phyloP scores from a whole-genome alignment of 2,329 filamentous ascomycete genomes.

The Scorias spongiosa region DNA sequence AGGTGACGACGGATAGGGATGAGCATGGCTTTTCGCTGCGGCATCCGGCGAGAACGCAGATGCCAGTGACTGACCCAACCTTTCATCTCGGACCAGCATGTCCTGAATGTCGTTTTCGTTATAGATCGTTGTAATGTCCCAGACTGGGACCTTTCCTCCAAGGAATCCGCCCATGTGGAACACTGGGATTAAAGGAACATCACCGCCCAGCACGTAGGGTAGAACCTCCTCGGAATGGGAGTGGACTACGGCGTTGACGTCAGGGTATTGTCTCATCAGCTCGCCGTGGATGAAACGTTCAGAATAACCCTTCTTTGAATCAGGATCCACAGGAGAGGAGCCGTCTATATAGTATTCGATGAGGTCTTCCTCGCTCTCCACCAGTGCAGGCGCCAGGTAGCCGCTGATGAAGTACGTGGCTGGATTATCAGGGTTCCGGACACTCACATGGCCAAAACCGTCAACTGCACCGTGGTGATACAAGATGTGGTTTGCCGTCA shows the following conservation, averaged over 20 bases:
- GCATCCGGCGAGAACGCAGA: constrained; percentile 5
- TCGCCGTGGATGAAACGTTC: constrained; percentile 35
- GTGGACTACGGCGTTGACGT: constrained; percentile 29
- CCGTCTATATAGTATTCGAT: constrained; percentile 32
- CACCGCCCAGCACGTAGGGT: constrained; percentile 27
- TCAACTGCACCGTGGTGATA: constrained; percentile 37
- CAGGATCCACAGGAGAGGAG: constrained; percentile 26
- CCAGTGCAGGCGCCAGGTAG: constrained; percentile 32
- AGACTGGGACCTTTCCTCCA: constrained; percentile 13
- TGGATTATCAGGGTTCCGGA: constrained; percentile 33
- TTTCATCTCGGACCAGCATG: constrained; percentile 10
- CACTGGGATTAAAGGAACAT: constrained; percentile 25
- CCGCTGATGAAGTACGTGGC: constrained; percentile 35
- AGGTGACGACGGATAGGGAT: constrained; percentile 1
- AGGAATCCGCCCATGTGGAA: constrained; percentile 32
- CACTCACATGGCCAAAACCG: constrained; percentile 40
- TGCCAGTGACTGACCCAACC: constrained; percentile 10
- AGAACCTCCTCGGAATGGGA: constrained; percentile 30
- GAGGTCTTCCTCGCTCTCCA: constrained; percentile 29
- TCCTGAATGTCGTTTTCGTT: constrained; percentile 8
- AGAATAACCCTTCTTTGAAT: constrained; percentile 24
- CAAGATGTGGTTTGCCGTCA: constrained; percentile 37
- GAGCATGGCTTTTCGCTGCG: constrained; percentile 1
- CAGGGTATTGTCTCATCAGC: constrained; percentile 27
- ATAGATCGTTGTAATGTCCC: constrained; percentile 10